Evolutionary conservation across 176 grass and related monocot species (phyloP).

Genomic region (maize (Zea mays)): DNA sequence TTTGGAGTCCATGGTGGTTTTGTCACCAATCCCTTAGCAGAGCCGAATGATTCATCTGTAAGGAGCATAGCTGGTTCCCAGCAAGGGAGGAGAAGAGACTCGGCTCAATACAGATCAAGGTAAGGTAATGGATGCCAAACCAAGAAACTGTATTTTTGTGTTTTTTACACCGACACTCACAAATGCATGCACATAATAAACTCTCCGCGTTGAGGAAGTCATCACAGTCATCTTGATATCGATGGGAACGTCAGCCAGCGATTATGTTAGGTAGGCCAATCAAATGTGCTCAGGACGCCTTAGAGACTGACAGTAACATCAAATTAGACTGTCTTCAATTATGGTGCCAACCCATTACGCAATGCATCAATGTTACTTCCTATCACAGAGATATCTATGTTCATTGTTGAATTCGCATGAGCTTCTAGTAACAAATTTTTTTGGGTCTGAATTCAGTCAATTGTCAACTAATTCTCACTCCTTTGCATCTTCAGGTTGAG

Average conservation of each 20-base stretch:
- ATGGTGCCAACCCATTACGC: background rate
- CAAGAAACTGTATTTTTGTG: background rate
- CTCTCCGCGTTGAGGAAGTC: too few relatives aligned
- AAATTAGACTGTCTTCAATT: conserved; percentile 18
- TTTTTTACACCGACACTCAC: too few relatives aligned
- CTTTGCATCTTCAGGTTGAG: conserved; percentile 30
- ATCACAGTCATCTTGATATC: too few relatives aligned
- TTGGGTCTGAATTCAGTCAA: background rate
- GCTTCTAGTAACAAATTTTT: background rate
- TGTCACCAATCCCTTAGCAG: conserved; percentile 75
- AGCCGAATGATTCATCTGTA: conserved; percentile 54
- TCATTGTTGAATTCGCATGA: conserved; percentile 14
- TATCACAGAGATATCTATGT: conserved; percentile 1
- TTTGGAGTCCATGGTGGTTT: conserved; percentile 63
- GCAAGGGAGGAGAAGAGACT: conserved; percentile 53
- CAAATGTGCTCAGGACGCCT: conserved; percentile 35
- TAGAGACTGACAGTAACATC: conserved; percentile 29
- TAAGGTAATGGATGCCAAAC: conserved; percentile 41
- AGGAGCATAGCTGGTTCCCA: conserved; percentile 24
- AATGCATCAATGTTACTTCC: background rate
- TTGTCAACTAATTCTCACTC: background rate
- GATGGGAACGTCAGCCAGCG: too few relatives aligned
- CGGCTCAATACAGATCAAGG: conserved; percentile 51
- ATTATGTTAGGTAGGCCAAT: conserved; percentile 37
- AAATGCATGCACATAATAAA: too few relatives aligned